Base-by-base conservation (phyloP, 164 flowering plant genomes). In the Brasenia schreberi region DNA sequence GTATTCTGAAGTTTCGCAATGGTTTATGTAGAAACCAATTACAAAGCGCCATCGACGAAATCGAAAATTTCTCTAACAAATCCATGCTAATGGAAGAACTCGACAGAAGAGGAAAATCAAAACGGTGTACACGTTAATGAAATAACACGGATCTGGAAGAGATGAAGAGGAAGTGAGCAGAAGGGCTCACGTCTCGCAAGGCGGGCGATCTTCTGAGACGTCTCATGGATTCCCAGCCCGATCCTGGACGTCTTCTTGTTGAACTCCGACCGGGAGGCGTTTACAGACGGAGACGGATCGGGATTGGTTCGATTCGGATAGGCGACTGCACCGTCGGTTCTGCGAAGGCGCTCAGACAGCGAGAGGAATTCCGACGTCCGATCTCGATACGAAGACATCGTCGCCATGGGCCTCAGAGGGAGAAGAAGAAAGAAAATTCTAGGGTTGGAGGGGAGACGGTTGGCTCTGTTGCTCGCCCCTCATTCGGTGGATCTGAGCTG, bases 331-430 rank as follows among this genome's bases (percentile, higher is more conserved):
- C 80, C 82, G 59, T 82, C 85, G 71, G 81, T 73, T 77, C 80
- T 88, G 79, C 78, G 80, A 72, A 88, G 70, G 12, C 86, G 83
- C 42, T 81, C 84, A 0, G 84, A 73, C 43, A 87, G 70, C 0
- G 88, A 88, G 45, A 80, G 89, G 68, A 91, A 91, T 72, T 89
- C 97, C 67, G 84, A 72, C 73, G 97, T 86, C 74, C 93, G 91
- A 76, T 91, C 96, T 18, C 90, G 78, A 74, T 71, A 89, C 3
- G 80, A 64, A 12, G 84, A 81, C 18, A 75, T 45, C 53, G 27
- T 23, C 2, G 27, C 27, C 27, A 23, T 23, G 27, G 27, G 27
- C 27, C 27, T 23, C 27, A 23, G 2, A 0, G 2, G 27, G 27
- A 23, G 27, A 23, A 23, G 27, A 23, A 23, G 27, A 2, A 0